Conservation (phyloP, 257 asterid genomes). For the Solanum commersonii region DNA sequence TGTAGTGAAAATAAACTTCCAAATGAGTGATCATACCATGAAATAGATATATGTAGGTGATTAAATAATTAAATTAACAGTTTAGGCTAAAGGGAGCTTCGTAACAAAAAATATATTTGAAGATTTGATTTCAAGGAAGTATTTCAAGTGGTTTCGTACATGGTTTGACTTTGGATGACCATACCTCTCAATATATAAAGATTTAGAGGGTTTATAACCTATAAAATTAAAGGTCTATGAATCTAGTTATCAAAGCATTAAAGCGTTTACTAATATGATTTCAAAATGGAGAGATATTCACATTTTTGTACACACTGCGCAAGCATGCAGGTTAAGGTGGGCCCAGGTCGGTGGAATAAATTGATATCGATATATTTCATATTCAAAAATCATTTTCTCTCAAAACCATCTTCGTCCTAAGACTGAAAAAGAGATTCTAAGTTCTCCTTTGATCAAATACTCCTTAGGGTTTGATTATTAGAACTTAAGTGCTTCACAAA, state of each 20-base stretch:
- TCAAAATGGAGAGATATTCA: too few species aligned
- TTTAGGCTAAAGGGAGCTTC: not conserved
- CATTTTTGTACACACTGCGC: not conserved
- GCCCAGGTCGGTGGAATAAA: not conserved
- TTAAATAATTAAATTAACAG: too few species aligned
- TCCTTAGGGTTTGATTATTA: not conserved
- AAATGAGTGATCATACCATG: not conserved
- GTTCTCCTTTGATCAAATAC: not conserved
- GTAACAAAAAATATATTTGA: not conserved
- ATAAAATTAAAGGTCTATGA: too few species aligned
- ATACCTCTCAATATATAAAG: not conserved
- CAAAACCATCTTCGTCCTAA: too few species aligned
- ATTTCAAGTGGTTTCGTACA: too few species aligned
- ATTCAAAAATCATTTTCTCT: not conserved
- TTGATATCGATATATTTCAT: too few species aligned
- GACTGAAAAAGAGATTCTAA: not conserved
- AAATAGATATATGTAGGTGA: not conserved
- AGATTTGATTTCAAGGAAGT: not conserved
- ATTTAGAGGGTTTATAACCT: not conserved
- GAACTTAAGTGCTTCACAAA: not conserved
- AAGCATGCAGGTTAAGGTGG: not conserved
- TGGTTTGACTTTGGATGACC: not conserved
- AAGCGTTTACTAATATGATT: too few species aligned
- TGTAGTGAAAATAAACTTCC: not conserved
- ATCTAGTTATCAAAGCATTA: not conserved